Conservation (phyloP, 257 asterid species). For the Handroanthus guayacan region DNA sequence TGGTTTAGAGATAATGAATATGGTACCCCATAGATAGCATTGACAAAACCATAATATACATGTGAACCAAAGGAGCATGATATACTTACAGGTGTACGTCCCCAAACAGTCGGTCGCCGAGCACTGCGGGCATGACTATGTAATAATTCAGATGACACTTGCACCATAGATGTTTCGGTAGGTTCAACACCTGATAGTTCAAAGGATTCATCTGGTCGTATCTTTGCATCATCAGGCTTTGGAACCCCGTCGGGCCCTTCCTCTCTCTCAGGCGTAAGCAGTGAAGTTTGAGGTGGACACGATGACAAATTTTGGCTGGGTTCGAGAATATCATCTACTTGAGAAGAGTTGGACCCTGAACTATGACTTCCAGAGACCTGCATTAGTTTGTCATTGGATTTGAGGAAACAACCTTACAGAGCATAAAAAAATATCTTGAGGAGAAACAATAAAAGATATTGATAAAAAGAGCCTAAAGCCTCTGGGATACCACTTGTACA, state of each 20-base stretch:
- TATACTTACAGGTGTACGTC: conserved; percentile 82
- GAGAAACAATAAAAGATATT: background rate
- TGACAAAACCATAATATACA: conserved; percentile 16
- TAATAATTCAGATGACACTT: conserved; percentile 43
- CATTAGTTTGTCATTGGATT: conserved; percentile 35
- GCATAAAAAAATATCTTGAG: background rate
- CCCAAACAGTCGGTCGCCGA: conserved; percentile 63
- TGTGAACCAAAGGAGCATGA: conserved; percentile 24
- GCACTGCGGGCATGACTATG: conserved; percentile 52
- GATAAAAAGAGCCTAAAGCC: background rate
- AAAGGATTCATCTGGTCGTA: conserved; percentile 38
- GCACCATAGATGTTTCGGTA: conserved; percentile 48
- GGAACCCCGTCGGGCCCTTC: conserved; percentile 40
- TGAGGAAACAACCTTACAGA: conserved; percentile 17
- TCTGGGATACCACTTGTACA: background rate
- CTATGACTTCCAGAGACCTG: conserved; percentile 61
- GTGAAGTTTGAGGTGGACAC: conserved; percentile 43
- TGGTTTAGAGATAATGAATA: conserved; percentile 22
- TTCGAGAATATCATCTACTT: conserved; percentile 46
- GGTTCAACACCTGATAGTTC: conserved; percentile 44
- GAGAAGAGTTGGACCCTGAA: conserved; percentile 53
- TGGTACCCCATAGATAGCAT: conserved; percentile 7
- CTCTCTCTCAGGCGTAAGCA: conserved; percentile 43
- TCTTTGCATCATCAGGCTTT: conserved; percentile 42
- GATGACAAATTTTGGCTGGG: conserved; percentile 40